Evolutionary conservation across 306 rosid genomes (phyloP), one percentile per base, ranked within the genome.

Genomic region (Gastrolobium bilobum): DNA sequence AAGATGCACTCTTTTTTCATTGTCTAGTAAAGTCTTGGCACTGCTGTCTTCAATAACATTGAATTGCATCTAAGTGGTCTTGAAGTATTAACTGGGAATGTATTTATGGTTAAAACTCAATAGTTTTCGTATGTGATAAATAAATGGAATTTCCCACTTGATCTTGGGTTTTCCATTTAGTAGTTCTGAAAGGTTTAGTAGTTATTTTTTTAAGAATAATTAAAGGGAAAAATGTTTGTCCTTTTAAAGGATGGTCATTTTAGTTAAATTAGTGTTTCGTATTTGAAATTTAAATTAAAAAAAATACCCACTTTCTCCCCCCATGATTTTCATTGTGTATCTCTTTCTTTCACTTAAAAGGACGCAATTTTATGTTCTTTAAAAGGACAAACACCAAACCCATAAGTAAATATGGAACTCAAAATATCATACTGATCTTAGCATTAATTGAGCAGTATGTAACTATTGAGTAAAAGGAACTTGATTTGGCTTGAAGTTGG

Each of bases 1-100:
- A 62, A 73, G 31, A 76, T 84, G 61, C 53, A 10, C 31, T 66
- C 63, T 57, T 53, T 72, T 65, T 43, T 51, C 68, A 73, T 51
- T 66, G 37, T 73, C 52, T 71, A 35, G 47, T 40, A 48, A 40
- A 38, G 9, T 20, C 62, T 40, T 14, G 64, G 68, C 50, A 29
- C 48, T 63, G 33, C 11, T 62, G 26, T 77, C 34, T 52, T 35
- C 14, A 48, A 54, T 62, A 63, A 65, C 5, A 54, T 57, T 43
- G 53, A 47, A n/a, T 31, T 66, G 52, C 20, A 4, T 57, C 48
- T 54, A 39, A 40, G 58, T 50, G 10, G 34, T 50, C 56, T 73
- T 7, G 58, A 53, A 63, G 61, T 54, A 46, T 37, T 56, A 46
- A 14, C 54, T 7, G 68, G 46, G 44, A 68, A 15, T 71, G 20